A percentile compares a stretch with the other conserved stretches of the same genome.
Conservation (phyloP, 164 flowering plant species). For the Chimonanthus salicifolius region DNA sequence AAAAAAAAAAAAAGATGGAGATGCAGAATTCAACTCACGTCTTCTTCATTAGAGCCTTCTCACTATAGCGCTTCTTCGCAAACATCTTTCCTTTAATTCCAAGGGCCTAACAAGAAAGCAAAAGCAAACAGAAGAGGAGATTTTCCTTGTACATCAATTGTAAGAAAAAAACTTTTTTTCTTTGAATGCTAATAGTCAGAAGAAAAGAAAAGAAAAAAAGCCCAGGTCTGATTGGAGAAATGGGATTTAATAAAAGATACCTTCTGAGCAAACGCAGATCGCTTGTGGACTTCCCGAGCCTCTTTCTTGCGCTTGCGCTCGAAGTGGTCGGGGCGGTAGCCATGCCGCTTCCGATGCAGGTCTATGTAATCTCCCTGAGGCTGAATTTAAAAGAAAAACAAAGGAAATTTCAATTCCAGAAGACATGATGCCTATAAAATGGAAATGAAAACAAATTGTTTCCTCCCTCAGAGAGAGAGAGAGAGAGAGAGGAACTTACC, state of each 20-base stretch:
- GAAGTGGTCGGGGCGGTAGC: conserved; percentile 77
- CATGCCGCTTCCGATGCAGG: conserved; percentile 79
- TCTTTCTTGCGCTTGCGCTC: conserved; percentile 96
- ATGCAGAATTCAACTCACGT: conserved; percentile 48
- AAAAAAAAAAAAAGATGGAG: not conserved
- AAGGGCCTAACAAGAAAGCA: conserved; percentile 43
- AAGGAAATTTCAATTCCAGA: not conserved
- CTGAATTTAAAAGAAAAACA: conserved; percentile 25
- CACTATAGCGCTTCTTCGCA: conserved; percentile 79
- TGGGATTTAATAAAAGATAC: conserved; percentile 18
- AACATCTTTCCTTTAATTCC: conserved; percentile 95
- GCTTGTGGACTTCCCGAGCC: conserved; percentile 90
- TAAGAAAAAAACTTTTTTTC: not conserved
- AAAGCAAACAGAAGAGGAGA: not conserved
- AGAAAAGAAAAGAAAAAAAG: too few species aligned
- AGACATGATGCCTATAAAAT: too few species aligned
- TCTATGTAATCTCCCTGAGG: conserved; percentile 99
- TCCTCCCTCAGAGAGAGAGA: too few species aligned
- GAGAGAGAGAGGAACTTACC: too few species aligned
- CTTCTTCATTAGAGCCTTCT: conserved; percentile 92
- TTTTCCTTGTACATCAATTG: not conserved
- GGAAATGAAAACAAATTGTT: too few species aligned
- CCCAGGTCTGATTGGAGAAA: too few species aligned
- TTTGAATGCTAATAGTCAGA: too few species aligned
- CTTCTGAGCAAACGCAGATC: conserved; percentile 65